Base-by-base conservation (phyloP, 768 basidiomycete species). In the Pleurotus ostreatus region DNA sequence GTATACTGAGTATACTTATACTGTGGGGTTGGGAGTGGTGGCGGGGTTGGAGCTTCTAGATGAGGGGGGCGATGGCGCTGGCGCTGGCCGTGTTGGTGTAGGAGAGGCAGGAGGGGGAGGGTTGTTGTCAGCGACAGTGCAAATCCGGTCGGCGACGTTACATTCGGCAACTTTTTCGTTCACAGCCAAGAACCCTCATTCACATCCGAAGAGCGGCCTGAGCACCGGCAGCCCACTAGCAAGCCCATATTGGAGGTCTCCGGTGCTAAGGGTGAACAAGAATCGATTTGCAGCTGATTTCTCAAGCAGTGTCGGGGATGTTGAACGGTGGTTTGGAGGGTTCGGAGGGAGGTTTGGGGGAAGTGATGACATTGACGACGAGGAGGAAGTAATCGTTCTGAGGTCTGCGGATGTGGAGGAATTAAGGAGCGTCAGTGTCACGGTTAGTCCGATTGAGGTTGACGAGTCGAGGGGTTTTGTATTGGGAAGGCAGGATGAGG, bases 371-470 rank as follows among this genome's bases (percentile, higher is more conserved):
- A 15, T 5, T 3, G 51, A 41, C 16, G 34, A 39, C 18, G 51
- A 40, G 6, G 51, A 53, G 3, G 51, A 53, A 20, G 51, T 53
- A n/a, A 53, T 53, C 20, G 51, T 53, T 11, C 23, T 53, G 39
- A 23, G 51, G 39, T 37, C 34, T 53, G 51, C 51, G n/a, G 51
- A 53, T 25, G 39, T 53, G 9, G 51, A 53, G 51, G 51, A 53
- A 25, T 41, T 53, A 16, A 39, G 51, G 51, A 38, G 41, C 22
- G 25, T 53, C 2, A 38, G 23, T 23, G 37, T 41, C n/a, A 41
- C 51, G n/a, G 37, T 22, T 11, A 20, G 37, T 8, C n/a, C 41
- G n/a, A 44, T 44, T 44, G n/a, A n/a, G 41, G 13, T 44, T n/a
- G n/a, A 16, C 7, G 41, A 44, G n/a, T n/a, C 41, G n/a, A 34